Evolutionary conservation across 208 protist genomes (phyloP).

Genomic region (Herpetomonas tarakana): DNA sequence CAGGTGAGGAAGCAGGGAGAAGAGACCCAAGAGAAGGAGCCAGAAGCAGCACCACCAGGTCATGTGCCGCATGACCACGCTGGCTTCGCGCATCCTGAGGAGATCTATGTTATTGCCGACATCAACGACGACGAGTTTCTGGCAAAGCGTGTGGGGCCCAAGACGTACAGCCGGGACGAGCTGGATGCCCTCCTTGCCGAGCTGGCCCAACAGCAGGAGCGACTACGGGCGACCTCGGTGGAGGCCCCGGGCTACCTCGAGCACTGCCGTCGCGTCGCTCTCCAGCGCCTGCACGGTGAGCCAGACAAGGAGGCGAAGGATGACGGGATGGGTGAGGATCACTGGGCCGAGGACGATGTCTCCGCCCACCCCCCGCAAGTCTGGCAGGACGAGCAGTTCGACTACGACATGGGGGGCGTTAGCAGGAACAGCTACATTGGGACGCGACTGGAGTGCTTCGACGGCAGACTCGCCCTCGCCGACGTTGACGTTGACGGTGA

Average conservation of each 20-base stretch:
- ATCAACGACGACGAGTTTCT: conserved; percentile 85
- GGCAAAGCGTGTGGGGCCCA: conserved; percentile 34
- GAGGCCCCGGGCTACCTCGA: conserved; percentile 5
- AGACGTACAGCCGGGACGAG: conserved; percentile 10
- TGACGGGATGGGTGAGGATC: conserved; percentile 9
- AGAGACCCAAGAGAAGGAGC: neutral
- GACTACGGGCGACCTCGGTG: neutral
- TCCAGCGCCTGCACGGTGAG: neutral
- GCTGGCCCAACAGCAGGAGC: conserved; percentile 11
- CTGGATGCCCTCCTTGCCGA: conserved; percentile 13
- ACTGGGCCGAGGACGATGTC: conserved; percentile 12
- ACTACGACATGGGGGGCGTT: neutral
- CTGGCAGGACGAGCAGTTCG: neutral
- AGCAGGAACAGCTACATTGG: neutral
- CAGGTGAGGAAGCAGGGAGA: conserved; percentile 8
- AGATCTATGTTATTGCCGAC: conserved; percentile 54
- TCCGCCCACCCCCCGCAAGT: neutral
- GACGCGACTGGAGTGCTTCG: neutral
- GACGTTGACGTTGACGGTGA: neutral
- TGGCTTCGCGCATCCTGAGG: conserved; percentile 30
- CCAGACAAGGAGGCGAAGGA: conserved; percentile 7
- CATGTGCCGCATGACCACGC: neutral
- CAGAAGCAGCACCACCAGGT: neutral
- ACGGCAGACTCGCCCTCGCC: neutral
- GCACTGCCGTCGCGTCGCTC: conserved; percentile 1